phyloP scores from a whole-genome alignment of 805 yeast genomes.

The Metschnikowia lachancei region DNA sequence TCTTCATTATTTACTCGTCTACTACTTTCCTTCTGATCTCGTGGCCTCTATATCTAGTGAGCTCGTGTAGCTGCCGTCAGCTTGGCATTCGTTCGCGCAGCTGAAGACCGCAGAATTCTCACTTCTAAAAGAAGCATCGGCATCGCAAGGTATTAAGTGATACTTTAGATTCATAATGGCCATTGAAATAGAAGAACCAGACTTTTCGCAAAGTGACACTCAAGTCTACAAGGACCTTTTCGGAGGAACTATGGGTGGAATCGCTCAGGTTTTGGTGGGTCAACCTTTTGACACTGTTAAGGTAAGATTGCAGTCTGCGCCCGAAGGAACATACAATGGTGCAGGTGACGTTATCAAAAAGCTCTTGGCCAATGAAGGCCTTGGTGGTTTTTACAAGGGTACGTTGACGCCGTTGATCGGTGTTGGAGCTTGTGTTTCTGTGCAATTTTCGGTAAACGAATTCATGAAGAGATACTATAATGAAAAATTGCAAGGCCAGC shows the following conservation, averaged over 20 bases:
- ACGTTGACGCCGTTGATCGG: constrained; percentile 47
- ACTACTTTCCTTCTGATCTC: neutral
- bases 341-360: constrained; percentile 75
- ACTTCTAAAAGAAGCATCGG: neutral
- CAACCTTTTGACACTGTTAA: constrained; percentile 96
- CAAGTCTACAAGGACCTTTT: constrained; percentile 72
- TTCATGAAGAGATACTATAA: constrained; percentile 81
- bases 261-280: constrained; percentile 92
- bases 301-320: constrained; percentile 86
- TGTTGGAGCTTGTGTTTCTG: constrained; percentile 95
- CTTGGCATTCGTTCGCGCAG: constrained; percentile 1
- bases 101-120: constrained; percentile 3
- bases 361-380: constrained; percentile 50
- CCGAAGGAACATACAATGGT: constrained; percentile 69
- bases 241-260: constrained; percentile 94
- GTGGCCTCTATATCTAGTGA: too few species aligned
- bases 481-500: constrained; percentile 42
- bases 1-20: too few species aligned
- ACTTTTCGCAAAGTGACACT: constrained; percentile 30
- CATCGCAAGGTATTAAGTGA: constrained; percentile 1
- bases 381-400: constrained; percentile 44
- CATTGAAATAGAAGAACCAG: constrained; percentile 45
- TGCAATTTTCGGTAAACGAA: constrained; percentile 94
- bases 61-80: neutral
- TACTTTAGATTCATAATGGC: constrained; percentile 26